Base-by-base conservation (phyloP, 2,329 filamentous ascomycete species). In the Venturia aucupariae region DNA sequence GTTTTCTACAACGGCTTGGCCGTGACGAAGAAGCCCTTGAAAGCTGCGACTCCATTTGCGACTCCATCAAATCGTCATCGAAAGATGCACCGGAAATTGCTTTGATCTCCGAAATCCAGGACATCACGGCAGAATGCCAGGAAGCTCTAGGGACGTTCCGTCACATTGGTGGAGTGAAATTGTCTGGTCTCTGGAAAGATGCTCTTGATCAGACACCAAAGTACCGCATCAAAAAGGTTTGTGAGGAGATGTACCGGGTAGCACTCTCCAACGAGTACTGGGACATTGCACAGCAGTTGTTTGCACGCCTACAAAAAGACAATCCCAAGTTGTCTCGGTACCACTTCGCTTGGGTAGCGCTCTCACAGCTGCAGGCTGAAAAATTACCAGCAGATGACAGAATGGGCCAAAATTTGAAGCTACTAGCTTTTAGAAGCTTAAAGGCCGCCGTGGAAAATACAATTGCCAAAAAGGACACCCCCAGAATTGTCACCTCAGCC, bases 301-400 rank as follows among this genome's bases (percentile, higher is more conserved):
- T 62, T 57, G 64, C 64, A 22, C 57, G 64, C 15, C n/a, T 65
- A 5, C 64, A 63, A 38, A 65, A 62, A 42, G 60, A 63, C 30
- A 42, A 59, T 11, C 64, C 60, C 19, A 54, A 65, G 17, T 7
- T 38, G n/a, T 27, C 51, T 30, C 32, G 57, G 3, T 65, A 64
- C 39, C 61, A 65, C 30, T 65, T 65, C n/a, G 60, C 46, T 19
- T 65, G 61, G 60, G 51, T 65, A 27, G 64, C 62, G 13, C 42
- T 57, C 19, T 65, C 60, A 13, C 61, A 65, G 30, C 35, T 65
- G 15, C 51, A 42, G 35, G 64, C 60, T 13, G 61, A 57, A 13
- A 60, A 35, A 10, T 22, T 64, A 27, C 59, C 41, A 7, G 22
- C 32, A 57, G 61, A 59, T 35, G 64, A 64, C 30, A 60, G 30